Conservation (phyloP, 2,329 filamentous ascomycete genomes). For the Immersiporthe knoxdaviesiana region DNA sequence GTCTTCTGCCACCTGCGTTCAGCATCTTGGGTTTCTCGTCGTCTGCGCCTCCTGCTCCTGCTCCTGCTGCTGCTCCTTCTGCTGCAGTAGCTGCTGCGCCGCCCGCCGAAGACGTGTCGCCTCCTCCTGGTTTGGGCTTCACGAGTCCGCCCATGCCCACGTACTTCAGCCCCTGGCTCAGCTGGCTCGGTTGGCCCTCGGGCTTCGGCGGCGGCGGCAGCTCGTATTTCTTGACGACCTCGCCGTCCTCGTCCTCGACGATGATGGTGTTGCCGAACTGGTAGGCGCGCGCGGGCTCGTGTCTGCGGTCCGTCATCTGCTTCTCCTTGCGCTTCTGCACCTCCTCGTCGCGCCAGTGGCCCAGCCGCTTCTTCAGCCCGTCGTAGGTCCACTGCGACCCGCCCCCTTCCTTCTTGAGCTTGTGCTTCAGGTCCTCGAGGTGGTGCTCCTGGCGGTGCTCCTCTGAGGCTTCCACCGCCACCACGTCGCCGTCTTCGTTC, state of each 20-base stretch:
- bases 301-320: slow-evolving; percentile 56
- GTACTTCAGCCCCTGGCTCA: slow-evolving; percentile 55
- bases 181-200: slow-evolving; percentile 43
- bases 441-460: slow-evolving; percentile 31
- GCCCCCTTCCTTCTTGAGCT: slow-evolving; percentile 40
- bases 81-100: not conserved
- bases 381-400: slow-evolving; percentile 48
- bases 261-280: slow-evolving; percentile 88
- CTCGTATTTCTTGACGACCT: slow-evolving; percentile 84
- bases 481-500: slow-evolving; percentile 83
- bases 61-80: too few relatives aligned
- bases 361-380: slow-evolving; percentile 53
- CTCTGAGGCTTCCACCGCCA: slow-evolving; percentile 61
- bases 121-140: slow-evolving; percentile 39
- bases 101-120: slow-evolving; percentile 10
- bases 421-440: slow-evolving; percentile 36
- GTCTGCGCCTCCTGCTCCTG: slow-evolving; percentile 31
- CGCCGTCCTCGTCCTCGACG: slow-evolving; percentile 83
- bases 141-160: slow-evolving; percentile 55
- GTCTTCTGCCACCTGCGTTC: not conserved
- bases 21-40: slow-evolving; percentile 25
- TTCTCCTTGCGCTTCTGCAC: slow-evolving; percentile 65
- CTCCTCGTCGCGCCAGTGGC: slow-evolving; percentile 61
- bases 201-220: slow-evolving; percentile 61
- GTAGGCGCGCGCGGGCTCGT: slow-evolving; percentile 79